Conservation (phyloP, 83 land plant species). For the Isoetes engelmannii region DNA sequence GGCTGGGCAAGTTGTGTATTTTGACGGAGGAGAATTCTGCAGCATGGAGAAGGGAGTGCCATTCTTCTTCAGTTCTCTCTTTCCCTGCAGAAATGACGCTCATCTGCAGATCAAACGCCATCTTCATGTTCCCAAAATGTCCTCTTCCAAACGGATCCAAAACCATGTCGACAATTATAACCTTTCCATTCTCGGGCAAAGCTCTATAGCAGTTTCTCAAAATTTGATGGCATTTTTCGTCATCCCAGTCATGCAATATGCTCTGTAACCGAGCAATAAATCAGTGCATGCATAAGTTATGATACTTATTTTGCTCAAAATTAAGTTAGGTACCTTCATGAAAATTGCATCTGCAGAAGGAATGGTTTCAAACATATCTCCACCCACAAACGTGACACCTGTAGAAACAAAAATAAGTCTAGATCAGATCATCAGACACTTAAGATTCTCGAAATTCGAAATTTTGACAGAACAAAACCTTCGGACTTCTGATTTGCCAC, state of each 20-base stretch:
- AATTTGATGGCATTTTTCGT: conserved; percentile 42
- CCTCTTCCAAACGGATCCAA: conserved; percentile 37
- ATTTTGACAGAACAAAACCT: background rate
- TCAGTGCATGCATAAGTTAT: background rate
- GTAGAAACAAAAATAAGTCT: background rate
- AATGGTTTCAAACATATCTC: conserved; percentile 48
- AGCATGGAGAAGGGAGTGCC: conserved; percentile 13
- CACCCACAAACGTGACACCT: conserved; percentile 50
- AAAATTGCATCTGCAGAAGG: conserved; percentile 52
- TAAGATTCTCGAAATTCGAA: background rate
- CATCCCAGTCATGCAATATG: conserved; percentile 51
- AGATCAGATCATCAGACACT: background rate
- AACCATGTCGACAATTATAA: conserved; percentile 54
- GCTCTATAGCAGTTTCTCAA: conserved; percentile 45
- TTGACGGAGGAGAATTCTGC: conserved; percentile 31
- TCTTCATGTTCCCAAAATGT: conserved; percentile 33
- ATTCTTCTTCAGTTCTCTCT: conserved; percentile 35
- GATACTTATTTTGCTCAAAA: background rate
- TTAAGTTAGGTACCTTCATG: conserved; percentile 40
- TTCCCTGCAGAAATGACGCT: conserved; percentile 33
- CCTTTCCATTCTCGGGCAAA: conserved; percentile 45
- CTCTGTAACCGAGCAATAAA: conserved; percentile 32
- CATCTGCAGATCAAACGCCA: conserved; percentile 30
- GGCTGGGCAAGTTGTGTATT: conserved; percentile 18
- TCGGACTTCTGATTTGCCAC: conserved; percentile 36